Evolutionary conservation across 1,139 yeast genomes (phyloP), one percentile per base, ranked within the genome.

Genomic region (Ashbya aceris): DNA sequence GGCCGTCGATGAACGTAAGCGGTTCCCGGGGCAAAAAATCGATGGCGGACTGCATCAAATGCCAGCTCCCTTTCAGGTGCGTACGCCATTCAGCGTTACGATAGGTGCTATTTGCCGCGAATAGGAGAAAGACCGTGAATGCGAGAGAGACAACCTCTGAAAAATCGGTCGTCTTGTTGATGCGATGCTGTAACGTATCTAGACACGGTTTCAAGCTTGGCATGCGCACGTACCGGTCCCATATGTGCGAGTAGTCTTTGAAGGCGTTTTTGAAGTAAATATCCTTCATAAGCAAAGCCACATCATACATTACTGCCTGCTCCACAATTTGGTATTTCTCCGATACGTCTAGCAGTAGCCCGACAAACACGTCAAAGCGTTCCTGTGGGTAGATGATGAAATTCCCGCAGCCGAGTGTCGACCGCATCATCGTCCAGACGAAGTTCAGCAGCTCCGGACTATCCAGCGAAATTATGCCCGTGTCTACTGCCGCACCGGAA

Each of bases 221-320:
- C 28, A 47, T 41, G 26, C 45, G 36, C 1, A 45, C 42, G 28
- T 36, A 42, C 8, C 44, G 42, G 39, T 47, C 49, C 50, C 50
- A 47, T 14, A 44, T 35, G 10, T 34, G 31, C 3, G 45, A 35
- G 17, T 39, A 36, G 17, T 39, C 39, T 4, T 37, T 30, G 7
- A 37, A 26, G 20, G 41, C 42, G 7, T 40, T 29, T 28, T 36
- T 38, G 10, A 37, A 30, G 30, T 47, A 45, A 7, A 38, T 13
- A 29, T 46, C 41, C 33, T 44, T 44, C 47, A 47, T 41, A 13
- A 40, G 39, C 5, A 38, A 26, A 1, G 50, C 42, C 8, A 37
- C 40, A 8, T 39, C 43, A 14, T 45, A 47, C 28, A 41, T 37
- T 9, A 44, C 28, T 2, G 42, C 49, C 8, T 23, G 37, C 28